Conservation (phyloP, 2,329 filamentous ascomycete species). For the Diaporthe caulivora region DNA sequence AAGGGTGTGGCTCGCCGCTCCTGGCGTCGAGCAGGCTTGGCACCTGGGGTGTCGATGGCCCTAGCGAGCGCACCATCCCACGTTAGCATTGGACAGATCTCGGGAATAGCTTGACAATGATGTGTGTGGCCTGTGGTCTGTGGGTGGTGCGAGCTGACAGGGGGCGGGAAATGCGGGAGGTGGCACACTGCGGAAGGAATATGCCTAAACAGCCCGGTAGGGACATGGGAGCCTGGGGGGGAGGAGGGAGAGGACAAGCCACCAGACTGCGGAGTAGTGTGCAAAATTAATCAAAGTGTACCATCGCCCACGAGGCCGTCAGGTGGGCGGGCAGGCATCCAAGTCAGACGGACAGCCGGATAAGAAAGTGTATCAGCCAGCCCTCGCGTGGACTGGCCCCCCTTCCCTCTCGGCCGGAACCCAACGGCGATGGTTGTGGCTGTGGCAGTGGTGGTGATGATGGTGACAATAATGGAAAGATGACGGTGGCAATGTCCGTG, state of each 20-base stretch:
- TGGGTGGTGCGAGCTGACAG: slow-evolving; percentile 28
- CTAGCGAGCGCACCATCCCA: slow-evolving; percentile 31
- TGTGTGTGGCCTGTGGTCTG: slow-evolving; percentile 6
- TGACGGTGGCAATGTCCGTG: not conserved
- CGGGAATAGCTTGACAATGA: slow-evolving; percentile 29
- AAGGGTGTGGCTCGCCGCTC: slow-evolving; percentile 19
- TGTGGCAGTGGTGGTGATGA: not conserved
- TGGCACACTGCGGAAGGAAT: slow-evolving; percentile 28
- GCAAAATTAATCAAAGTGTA: slow-evolving; percentile 16
- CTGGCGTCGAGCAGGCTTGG: slow-evolving; percentile 13
- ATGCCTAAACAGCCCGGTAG: slow-evolving; percentile 20
- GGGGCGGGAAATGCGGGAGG: slow-evolving; percentile 27
- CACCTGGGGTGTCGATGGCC: slow-evolving; percentile 29
- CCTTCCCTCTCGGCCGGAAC: not conserved
- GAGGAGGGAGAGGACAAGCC: slow-evolving; percentile 7
- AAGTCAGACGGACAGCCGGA: slow-evolving; percentile 1
- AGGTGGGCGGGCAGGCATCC: not conserved
- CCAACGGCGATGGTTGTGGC: slow-evolving; percentile 4
- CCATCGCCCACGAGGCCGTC: slow-evolving; percentile 16
- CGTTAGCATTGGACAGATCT: slow-evolving; percentile 28
- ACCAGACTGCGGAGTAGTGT: slow-evolving; percentile 24
- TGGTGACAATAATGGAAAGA: not conserved
- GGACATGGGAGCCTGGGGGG: slow-evolving; percentile 18
- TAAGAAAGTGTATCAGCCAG: slow-evolving; percentile 8
- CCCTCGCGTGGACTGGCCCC: slow-evolving; percentile 3